Evolutionary conservation across 257 asterid species (phyloP), one percentile per base, ranked within the genome.

Genomic region (Handroanthus guayacan): DNA sequence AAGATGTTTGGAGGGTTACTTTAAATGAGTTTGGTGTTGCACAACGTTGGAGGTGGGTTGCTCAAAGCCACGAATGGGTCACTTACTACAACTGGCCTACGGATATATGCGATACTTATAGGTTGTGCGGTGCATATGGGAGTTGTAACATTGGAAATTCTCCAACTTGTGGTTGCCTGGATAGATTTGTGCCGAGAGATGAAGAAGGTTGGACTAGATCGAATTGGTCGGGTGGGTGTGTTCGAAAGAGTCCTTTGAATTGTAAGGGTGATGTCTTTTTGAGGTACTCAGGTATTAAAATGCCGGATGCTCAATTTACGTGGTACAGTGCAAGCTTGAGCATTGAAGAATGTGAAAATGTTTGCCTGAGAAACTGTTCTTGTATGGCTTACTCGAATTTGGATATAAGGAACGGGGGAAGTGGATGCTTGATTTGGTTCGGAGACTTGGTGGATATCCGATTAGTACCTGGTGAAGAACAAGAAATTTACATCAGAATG

Each of bases 371-470:
- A 36, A 73, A 83, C 25, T 83, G 86, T 36, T 65, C 62, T 17
- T 83, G 84, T 45, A 71, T 74, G 69, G 86, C 84, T 5, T 83
- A 66, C 52, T 17, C 86, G 6, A 70, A 75, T 72, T 47, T 72
- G 17, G 78, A 79, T 47, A 47, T 77, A 5, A 71, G 74, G 14
- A n/a, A 17, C 10, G 58, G 73, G 16, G 25, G 3, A 45, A 17
- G 78, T 79, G 86, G 86, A 16, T 83, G 86, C 72, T 34, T 83
- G 86, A 57, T 51, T 54, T 79, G 84, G 82, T 58, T 67, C 9
- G 75, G 68, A 5, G 82, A 79, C 34, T 80, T 83, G 58, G 43
- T 61, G 25, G 84, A 83, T 47, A 43, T 79, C n/a, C 79, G 78
- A 71, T 60, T 62, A 13, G 25, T 50, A 9, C 20, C 44, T 67